Percentiles rank a stretch among this genome's conserved stretches.
Conservation (phyloP, 108 stramenopile species). For the Skeletonema potamos region DNA sequence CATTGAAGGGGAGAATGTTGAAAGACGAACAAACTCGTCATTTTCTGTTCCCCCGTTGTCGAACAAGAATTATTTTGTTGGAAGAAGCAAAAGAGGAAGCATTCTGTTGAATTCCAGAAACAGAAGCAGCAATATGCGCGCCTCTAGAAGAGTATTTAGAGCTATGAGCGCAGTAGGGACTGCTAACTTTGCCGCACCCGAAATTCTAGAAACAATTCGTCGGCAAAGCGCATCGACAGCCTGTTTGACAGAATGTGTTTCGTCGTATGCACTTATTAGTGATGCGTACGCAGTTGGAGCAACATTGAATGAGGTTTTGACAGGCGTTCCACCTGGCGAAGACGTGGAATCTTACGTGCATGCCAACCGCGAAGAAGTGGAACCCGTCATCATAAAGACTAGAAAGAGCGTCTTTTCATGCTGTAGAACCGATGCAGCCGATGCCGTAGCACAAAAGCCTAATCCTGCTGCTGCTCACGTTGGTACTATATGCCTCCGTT, state of each 20-base stretch:
- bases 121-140: background rate
- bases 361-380: background rate
- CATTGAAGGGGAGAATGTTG: conserved; percentile 37
- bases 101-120: no score
- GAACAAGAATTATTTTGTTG: no score
- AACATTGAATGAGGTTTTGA: conserved; percentile 70
- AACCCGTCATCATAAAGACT: background rate
- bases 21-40: background rate
- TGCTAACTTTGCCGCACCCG: conserved; percentile 78
- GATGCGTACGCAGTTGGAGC: conserved; percentile 85
- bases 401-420: background rate
- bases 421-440: background rate
- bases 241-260: conserved; percentile 72
- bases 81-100: background rate
- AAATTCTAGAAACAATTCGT: conserved; percentile 61
- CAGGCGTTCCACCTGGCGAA: conserved; percentile 81
- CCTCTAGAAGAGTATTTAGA: background rate
- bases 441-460: background rate
- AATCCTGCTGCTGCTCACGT: background rate
- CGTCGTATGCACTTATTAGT: conserved; percentile 81
- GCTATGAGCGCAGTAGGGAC: conserved; percentile 72
- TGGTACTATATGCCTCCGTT: conserved; percentile 44
- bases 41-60: conserved; percentile 25
- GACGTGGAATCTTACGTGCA: conserved; percentile 13
- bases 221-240: conserved; percentile 47